Conservation (phyloP, 129 eudicot genomes). For the Helianthus annuus region DNA sequence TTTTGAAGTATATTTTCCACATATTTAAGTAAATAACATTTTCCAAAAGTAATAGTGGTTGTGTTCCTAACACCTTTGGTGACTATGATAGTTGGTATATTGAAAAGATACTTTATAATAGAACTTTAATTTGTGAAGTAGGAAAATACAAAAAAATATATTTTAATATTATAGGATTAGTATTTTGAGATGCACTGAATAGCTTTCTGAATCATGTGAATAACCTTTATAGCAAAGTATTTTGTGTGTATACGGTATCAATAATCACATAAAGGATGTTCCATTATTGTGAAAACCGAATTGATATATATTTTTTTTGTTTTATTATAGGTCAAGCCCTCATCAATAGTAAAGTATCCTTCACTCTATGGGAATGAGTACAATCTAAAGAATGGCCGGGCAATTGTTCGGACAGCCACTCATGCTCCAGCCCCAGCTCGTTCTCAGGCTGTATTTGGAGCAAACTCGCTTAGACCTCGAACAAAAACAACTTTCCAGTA, state of each 20-base stretch:
- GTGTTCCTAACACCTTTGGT: not conserved
- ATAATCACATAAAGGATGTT: no score
- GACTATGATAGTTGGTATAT: no score
- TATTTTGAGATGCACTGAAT: no score
- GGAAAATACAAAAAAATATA: not conserved
- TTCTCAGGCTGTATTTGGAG: not conserved
- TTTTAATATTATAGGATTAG: not conserved
- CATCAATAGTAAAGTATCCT: not conserved
- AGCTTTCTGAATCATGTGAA: no score
- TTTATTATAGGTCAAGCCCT: not conserved
- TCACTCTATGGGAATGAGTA: not conserved
- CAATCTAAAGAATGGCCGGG: not conserved
- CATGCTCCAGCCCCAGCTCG: no score
- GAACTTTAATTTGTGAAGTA: not conserved
- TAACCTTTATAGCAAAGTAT: no score
- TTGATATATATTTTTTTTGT: not conserved
- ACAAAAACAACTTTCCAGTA: not conserved
- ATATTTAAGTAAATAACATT: not conserved
- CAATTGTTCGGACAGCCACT: not conserved
- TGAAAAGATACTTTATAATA: not conserved
- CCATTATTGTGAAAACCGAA: no score
- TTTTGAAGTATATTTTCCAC: not conserved
- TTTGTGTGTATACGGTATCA: no score
- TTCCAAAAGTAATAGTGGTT: not conserved
- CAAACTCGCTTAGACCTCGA: constrained; percentile 1